These are phyloP conservation scores for Cladophialophora immunda DNA, from an alignment of 2,329 filamentous ascomycete genomes.

Conservation along the genomic window DNA sequence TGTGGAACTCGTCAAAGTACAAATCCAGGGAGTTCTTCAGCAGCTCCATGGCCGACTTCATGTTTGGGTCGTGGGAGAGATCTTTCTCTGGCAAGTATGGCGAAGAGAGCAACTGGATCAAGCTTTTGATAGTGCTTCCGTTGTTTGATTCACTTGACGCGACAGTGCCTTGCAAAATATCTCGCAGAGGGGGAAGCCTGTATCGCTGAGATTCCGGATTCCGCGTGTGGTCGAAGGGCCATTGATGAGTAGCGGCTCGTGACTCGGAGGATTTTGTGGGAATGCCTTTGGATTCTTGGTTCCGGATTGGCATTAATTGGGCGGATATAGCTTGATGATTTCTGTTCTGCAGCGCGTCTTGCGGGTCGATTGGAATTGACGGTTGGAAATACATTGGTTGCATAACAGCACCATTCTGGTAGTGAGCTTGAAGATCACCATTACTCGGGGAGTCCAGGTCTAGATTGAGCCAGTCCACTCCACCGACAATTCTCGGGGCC, in stretches of 20 bases:
- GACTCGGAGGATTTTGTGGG: constrained; percentile 15
- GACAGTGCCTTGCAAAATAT: constrained; percentile 36
- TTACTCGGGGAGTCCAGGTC: constrained; percentile 31
- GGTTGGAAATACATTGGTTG: constrained; percentile 18
- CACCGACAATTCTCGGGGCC: constrained; percentile 28
- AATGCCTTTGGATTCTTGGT: constrained; percentile 15
- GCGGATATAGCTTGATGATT: constrained; percentile 3
- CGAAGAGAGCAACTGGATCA: constrained; percentile 31
- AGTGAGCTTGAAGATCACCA: constrained; percentile 22
- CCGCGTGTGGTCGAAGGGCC: constrained; percentile 36
- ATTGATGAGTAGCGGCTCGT: constrained; percentile 27
- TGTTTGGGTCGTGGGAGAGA: constrained; percentile 26
- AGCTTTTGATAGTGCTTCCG: constrained; percentile 23
- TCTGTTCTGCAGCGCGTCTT: constrained; percentile 17
- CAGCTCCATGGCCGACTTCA: constrained; percentile 30
- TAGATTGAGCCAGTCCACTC: constrained; percentile 30
- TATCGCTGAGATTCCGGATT: constrained; percentile 29
- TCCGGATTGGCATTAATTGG: constrained; percentile 16
- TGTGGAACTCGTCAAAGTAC: constrained; percentile 33
- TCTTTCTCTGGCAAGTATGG: constrained; percentile 30
- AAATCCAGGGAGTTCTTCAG: constrained; percentile 34
- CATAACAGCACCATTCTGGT: constrained; percentile 15
- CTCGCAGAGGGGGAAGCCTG: constrained; percentile 32
- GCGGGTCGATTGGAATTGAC: neutral
- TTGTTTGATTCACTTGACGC: constrained; percentile 23